These are phyloP conservation scores for Magnaporthiopsis incrustans DNA, from an alignment of 2,329 filamentous ascomycete species.

Conservation along the genomic window DNA sequence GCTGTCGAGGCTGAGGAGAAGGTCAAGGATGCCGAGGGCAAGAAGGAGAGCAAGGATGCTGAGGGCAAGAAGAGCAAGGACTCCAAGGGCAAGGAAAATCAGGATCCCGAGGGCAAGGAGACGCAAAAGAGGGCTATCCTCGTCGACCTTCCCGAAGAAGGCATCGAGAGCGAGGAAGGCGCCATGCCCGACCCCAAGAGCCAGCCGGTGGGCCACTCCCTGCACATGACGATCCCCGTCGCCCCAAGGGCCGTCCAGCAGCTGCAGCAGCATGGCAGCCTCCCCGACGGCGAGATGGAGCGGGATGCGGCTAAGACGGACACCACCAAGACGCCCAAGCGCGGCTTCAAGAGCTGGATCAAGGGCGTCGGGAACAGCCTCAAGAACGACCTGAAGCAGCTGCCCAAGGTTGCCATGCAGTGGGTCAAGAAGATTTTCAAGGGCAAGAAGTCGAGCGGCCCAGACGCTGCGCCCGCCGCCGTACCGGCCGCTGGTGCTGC, in stretches of 20 bases:
- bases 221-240: background rate
- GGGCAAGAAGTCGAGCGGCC: background rate
- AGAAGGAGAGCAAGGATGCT: background rate
- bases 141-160: too few relatives aligned
- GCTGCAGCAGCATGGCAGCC: background rate
- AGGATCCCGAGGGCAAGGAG: background rate
- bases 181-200: background rate
- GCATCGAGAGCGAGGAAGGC: too few relatives aligned
- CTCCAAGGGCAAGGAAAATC: background rate
- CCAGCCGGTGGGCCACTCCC: too few relatives aligned
- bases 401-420: background rate
- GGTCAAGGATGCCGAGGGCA: background rate
- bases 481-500: too few relatives aligned
- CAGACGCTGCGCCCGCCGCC: too few relatives aligned
- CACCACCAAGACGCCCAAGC: background rate
- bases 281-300: too few relatives aligned
- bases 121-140: too few relatives aligned
- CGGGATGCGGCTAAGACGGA: too few relatives aligned
- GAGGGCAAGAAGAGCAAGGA: background rate
- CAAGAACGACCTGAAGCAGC: background rate
- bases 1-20: background rate
- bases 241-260: background rate
- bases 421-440: background rate
- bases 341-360: background rate
- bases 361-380: background rate